These are phyloP conservation scores for Corchorus capsularis DNA, from an alignment of 345 rosid genomes.

Conservation along the genomic window DNA sequence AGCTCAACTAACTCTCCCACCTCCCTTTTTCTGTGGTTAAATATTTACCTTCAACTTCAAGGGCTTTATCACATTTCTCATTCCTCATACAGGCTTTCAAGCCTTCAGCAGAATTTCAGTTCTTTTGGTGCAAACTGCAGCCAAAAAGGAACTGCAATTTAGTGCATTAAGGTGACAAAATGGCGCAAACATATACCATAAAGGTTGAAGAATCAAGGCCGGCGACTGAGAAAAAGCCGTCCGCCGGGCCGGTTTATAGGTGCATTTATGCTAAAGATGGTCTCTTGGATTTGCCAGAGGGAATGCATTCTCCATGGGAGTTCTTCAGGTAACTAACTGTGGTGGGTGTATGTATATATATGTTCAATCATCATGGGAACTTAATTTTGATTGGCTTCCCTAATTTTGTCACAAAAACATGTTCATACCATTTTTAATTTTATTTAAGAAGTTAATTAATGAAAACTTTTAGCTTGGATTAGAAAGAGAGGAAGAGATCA, in stretches of 20 bases:
- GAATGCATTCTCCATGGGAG: constrained; percentile 86
- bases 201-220: constrained; percentile 71
- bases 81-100: no score
- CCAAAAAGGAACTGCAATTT: no score
- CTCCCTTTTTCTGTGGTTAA: constrained; percentile 4
- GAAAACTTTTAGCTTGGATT: no score
- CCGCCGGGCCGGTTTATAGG: constrained; percentile 86
- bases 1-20: constrained; percentile 35
- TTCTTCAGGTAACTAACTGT: constrained; percentile 61
- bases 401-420: no score
- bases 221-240: constrained; percentile 49
- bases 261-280: constrained; percentile 79
- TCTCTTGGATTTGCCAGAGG: constrained; percentile 55
- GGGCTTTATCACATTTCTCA: background rate
- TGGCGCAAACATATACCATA: constrained; percentile 53
- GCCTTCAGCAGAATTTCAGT: background rate
- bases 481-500: no score
- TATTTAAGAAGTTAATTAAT: no score
- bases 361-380: background rate
- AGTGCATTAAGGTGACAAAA: constrained; percentile 15
- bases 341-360: no score
- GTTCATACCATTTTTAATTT: no score
- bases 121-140: background rate
- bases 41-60: background rate
- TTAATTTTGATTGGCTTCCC: no score